A percentile compares a stretch with the other conserved stretches of the same genome.
Conservation (phyloP, 202 grass and related monocot species). For the Eragrostis tef region DNA sequence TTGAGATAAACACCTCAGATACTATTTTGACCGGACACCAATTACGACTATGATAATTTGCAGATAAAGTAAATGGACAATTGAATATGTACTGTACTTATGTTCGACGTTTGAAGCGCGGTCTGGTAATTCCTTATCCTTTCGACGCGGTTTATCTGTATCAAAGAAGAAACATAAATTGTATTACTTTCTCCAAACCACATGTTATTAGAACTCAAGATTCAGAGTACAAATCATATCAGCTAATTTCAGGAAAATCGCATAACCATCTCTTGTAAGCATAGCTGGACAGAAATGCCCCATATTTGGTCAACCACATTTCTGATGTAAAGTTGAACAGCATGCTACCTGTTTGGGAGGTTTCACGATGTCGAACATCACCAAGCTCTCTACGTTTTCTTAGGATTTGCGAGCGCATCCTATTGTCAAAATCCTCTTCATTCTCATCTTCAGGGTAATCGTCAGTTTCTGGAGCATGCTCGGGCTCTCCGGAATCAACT, state of each 20-base stretch:
- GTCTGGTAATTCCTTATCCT: constrained; percentile 63
- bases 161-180: constrained; percentile 27
- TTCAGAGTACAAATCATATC: constrained; percentile 9
- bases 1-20: constrained; percentile 7
- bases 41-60: background rate
- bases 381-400: constrained; percentile 86
- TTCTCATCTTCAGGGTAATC: constrained; percentile 68
- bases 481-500: constrained; percentile 51
- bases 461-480: constrained; percentile 50
- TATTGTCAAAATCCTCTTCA: constrained; percentile 81
- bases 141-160: constrained; percentile 72
- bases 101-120: constrained; percentile 50
- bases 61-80: constrained; percentile 26
- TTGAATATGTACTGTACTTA: constrained; percentile 21
- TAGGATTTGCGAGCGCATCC: constrained; percentile 83
- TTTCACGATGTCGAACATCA: constrained; percentile 51
- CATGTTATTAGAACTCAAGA: constrained; percentile 30
- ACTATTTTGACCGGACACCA: background rate
- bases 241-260: constrained; percentile 30
- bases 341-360: constrained; percentile 60
- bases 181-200: constrained; percentile 26
- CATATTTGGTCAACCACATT: constrained; percentile 3
- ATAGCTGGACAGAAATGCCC: constrained; percentile 14
- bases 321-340: constrained; percentile 29
- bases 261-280: background rate